Conservation (phyloP, 345 rosid genomes). For the Populus nigra region DNA sequence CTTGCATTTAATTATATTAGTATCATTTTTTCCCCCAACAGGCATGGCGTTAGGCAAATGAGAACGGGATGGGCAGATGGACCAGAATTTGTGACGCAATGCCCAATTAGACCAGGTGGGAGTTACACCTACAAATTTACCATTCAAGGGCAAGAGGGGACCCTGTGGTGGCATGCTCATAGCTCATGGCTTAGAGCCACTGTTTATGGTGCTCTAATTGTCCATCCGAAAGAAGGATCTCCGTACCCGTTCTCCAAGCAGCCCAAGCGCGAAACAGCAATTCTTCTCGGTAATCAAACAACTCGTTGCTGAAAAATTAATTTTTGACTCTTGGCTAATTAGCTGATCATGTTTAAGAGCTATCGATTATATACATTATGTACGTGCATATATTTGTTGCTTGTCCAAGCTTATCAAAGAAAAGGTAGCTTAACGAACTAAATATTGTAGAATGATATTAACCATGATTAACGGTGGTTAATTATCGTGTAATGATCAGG, state of each 20-base stretch:
- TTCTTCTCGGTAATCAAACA: conserved; percentile 58
- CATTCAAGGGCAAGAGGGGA: conserved; percentile 84
- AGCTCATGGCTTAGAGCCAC: conserved; percentile 98
- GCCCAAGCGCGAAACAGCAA: conserved; percentile 63
- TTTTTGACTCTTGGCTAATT: background rate
- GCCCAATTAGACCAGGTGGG: conserved; percentile 85
- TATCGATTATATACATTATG: too few relatives aligned
- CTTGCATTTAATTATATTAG: background rate
- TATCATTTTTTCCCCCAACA: background rate
- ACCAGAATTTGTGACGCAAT: conserved; percentile 91
- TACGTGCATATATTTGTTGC: too few relatives aligned
- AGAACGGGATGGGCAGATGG: conserved; percentile 97
- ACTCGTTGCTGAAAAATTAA: background rate
- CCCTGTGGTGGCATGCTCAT: conserved; percentile 98
- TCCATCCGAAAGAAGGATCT: conserved; percentile 56
- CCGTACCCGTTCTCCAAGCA: conserved; percentile 73
- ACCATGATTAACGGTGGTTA: background rate
- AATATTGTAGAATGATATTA: background rate
- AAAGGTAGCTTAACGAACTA: background rate
- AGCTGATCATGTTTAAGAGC: background rate
- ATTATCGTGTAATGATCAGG: background rate
- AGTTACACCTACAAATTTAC: conserved; percentile 83
- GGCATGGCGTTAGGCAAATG: conserved; percentile 91
- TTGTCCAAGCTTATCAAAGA: too few relatives aligned
- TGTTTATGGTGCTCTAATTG: conserved; percentile 76